Percentiles rank a stretch among this genome's conserved stretches.
phyloP scores from a whole-genome alignment of 345 rosid species.

The Eucalyptus regnans region DNA sequence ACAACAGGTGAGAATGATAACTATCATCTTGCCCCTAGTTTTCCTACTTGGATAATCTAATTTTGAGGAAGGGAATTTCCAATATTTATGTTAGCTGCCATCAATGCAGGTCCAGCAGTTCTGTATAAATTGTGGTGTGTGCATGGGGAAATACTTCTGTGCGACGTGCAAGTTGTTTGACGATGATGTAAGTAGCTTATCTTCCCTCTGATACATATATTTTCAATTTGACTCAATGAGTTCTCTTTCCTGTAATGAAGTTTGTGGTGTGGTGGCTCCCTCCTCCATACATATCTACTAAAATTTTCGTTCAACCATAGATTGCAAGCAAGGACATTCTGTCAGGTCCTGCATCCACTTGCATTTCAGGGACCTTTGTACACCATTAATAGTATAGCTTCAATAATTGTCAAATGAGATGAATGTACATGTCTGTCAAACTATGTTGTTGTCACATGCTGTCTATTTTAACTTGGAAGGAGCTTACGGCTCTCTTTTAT shows the following conservation, averaged over 20 bases:
- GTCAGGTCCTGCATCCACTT: not conserved
- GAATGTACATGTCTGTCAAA: not conserved
- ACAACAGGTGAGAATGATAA: conserved; percentile 48
- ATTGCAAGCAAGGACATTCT: not conserved
- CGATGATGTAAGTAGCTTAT: conserved; percentile 39
- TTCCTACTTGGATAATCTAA: not conserved
- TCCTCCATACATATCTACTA: not conserved
- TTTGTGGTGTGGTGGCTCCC: not conserved
- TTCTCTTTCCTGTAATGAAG: not conserved
- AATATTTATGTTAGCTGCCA: not conserved
- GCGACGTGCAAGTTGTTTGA: conserved; percentile 56
- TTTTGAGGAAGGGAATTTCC: not conserved
- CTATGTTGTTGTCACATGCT: not conserved
- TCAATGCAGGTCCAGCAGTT: conserved; percentile 38
- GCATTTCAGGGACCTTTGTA: not conserved
- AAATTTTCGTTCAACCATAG: not conserved
- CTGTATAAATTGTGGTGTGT: conserved; percentile 50
- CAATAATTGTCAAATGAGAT: not conserved
- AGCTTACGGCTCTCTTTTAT: conserved; percentile 6
- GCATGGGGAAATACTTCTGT: conserved; percentile 76
- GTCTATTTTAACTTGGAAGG: not conserved
- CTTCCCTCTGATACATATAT: not conserved
- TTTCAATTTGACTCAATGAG: not conserved
- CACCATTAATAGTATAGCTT: not conserved
- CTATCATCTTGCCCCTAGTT: not conserved